These are phyloP conservation scores for Diospyros kaki DNA, from an alignment of 148 eudicot species.

Conservation along the genomic window DNA sequence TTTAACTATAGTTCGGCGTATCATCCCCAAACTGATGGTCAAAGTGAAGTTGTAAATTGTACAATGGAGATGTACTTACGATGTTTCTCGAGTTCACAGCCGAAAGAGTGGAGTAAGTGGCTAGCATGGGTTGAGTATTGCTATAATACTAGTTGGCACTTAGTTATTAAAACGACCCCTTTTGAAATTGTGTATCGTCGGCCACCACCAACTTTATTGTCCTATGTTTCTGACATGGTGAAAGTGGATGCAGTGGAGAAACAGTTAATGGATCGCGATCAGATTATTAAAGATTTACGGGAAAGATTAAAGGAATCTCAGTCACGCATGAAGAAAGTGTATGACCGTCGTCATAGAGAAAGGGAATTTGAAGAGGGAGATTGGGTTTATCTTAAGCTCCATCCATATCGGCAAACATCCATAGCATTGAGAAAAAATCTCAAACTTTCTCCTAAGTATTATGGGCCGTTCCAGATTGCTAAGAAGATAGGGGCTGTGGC, in stretches of 20 bases:
- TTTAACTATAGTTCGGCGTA: neutral
- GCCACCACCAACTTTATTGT: neutral
- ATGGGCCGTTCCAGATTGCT: neutral
- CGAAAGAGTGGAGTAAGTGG: neutral
- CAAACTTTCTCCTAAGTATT: neutral
- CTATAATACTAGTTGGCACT: neutral
- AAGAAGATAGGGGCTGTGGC: neutral
- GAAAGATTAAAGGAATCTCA: neutral
- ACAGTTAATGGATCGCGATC: neutral
- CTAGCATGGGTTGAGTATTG: neutral
- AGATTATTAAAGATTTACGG: neutral
- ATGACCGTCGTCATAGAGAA: neutral
- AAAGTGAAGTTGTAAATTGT: neutral
- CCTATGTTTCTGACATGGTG: neutral
- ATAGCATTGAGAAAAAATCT: neutral
- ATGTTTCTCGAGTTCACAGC: neutral
- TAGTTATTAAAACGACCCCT: neutral
- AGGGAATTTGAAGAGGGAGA: neutral
- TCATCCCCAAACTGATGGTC: neutral
- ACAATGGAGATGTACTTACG: conserved; percentile 3
- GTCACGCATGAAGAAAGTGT: neutral
- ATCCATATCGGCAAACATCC: neutral
- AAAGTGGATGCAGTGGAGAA: neutral
- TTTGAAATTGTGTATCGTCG: neutral
- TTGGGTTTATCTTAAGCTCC: neutral